phyloP scores from a whole-genome alignment of 1,139 yeast genomes.

The Debaryomycetaceae sp. region DNA sequence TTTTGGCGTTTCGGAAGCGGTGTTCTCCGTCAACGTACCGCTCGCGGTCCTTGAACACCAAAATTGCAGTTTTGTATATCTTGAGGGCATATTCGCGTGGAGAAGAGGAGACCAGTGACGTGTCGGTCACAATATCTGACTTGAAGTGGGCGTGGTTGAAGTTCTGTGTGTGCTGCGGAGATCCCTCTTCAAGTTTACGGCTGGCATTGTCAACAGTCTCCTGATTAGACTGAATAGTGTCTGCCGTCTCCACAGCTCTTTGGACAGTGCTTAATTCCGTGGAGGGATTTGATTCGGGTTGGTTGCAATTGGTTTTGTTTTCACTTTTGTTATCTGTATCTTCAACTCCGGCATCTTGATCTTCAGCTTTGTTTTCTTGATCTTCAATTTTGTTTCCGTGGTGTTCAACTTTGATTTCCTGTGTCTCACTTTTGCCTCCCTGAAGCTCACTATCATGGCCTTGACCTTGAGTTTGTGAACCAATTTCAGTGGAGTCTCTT shows the following conservation, averaged over 20 bases:
- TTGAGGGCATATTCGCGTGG: slow-evolving; percentile 78
- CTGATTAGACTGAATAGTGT: not conserved
- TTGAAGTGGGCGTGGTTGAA: slow-evolving; percentile 25
- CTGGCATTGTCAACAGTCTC: not conserved
- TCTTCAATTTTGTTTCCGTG: no score
- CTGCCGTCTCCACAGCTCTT: not conserved
- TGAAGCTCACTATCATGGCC: no score
- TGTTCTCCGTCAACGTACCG: slow-evolving; percentile 94
- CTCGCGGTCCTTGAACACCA: slow-evolving; percentile 93
- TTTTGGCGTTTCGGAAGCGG: slow-evolving; percentile 75
- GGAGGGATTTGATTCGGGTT: no score
- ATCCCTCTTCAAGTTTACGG: not conserved
- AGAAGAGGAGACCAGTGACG: no score
- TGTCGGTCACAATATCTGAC: no score
- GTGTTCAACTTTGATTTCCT: no score
- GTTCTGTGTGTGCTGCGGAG: not conserved
- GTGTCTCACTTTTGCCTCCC: no score
- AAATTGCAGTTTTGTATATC: slow-evolving; percentile 88
- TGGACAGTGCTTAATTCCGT: not conserved
- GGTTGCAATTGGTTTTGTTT: not conserved
- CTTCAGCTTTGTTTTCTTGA: not conserved
- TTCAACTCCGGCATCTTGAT: not conserved
- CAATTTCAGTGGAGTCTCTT: no score
- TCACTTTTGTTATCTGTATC: not conserved
- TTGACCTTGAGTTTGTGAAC: no score